Evolutionary conservation across 2,329 filamentous ascomycete species (phyloP).

Genomic region (Capronia americana): DNA sequence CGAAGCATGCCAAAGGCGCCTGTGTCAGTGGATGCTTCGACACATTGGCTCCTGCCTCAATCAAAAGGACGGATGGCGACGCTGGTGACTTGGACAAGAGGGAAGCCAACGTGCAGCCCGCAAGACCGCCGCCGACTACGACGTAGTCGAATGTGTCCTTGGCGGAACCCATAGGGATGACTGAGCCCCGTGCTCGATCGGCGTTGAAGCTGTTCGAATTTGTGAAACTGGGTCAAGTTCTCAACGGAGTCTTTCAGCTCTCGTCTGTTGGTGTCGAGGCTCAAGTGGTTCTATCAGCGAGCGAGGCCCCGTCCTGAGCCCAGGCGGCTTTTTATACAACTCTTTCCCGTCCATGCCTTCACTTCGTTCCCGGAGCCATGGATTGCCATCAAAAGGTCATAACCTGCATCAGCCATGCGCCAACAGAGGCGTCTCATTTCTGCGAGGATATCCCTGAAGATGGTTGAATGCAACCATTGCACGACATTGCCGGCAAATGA

Average conservation of each 20-base stretch:
- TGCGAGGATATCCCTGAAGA: not conserved
- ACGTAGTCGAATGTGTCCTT: constrained; percentile 40
- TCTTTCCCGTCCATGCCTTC: not conserved
- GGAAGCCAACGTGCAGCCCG: constrained; percentile 59
- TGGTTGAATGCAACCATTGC: not conserved
- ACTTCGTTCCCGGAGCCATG: not conserved
- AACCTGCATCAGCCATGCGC: not conserved
- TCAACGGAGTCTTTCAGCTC: not conserved
- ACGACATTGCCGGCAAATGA: not conserved
- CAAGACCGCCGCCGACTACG: constrained; percentile 62
- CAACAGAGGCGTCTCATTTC: not conserved
- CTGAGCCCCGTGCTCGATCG: not conserved
- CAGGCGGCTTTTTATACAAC: not conserved
- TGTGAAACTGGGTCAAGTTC: not conserved
- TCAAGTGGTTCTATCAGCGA: not conserved
- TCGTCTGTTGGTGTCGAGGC: not conserved
- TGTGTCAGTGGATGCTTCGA: constrained; percentile 17
- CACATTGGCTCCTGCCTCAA: constrained; percentile 15
- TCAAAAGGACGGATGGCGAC: constrained; percentile 15
- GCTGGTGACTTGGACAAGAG: constrained; percentile 25
- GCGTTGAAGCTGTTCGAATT: not conserved
- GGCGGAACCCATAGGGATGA: constrained; percentile 2
- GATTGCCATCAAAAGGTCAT: not conserved
- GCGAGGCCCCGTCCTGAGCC: not conserved
- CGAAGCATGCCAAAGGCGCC: constrained; percentile 11